Percentiles rank a stretch among this genome's conserved stretches.
These are phyloP conservation scores for Iberis amara DNA, from an alignment of 441 rosid genomes.

Conservation along the genomic window DNA sequence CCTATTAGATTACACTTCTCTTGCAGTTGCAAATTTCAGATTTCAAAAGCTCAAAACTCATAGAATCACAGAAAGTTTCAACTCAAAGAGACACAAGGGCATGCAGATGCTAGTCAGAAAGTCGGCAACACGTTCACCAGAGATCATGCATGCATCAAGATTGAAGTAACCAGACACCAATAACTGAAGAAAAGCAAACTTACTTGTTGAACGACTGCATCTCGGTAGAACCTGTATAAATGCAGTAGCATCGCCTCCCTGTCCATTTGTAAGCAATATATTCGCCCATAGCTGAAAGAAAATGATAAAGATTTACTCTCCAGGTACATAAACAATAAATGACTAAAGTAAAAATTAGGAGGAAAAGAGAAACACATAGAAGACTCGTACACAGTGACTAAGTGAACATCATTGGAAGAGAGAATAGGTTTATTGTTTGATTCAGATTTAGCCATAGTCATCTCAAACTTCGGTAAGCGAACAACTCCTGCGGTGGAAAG, in stretches of 20 bases:
- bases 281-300: constrained; percentile 77
- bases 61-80: constrained; percentile 4
- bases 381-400: constrained; percentile 74
- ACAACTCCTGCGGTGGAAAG: constrained; percentile 87
- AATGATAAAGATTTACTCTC: constrained; percentile 14
- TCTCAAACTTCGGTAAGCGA: constrained; percentile 90
- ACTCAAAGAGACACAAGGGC: constrained; percentile 2
- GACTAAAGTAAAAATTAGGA: constrained; percentile 14
- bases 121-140: constrained; percentile 1
- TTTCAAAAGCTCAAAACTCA: neutral
- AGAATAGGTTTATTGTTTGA: constrained; percentile 85
- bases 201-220: constrained; percentile 95
- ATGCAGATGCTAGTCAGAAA: constrained; percentile 15
- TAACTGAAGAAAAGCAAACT: constrained; percentile 21
- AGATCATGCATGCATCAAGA: constrained; percentile 1
- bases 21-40: constrained; percentile 2
- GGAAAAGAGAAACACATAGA: constrained; percentile 17
- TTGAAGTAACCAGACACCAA: constrained; percentile 15
- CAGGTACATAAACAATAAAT: neutral
- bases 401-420: constrained; percentile 73
- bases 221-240: constrained; percentile 86
- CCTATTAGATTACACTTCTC: neutral
- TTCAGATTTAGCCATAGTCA: constrained; percentile 87
- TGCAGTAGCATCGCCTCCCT: constrained; percentile 93
- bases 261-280: constrained; percentile 96